Base-by-base conservation (phyloP, 345 rosid genomes). In the sweet orange (Citrus sinensis) region DNA sequence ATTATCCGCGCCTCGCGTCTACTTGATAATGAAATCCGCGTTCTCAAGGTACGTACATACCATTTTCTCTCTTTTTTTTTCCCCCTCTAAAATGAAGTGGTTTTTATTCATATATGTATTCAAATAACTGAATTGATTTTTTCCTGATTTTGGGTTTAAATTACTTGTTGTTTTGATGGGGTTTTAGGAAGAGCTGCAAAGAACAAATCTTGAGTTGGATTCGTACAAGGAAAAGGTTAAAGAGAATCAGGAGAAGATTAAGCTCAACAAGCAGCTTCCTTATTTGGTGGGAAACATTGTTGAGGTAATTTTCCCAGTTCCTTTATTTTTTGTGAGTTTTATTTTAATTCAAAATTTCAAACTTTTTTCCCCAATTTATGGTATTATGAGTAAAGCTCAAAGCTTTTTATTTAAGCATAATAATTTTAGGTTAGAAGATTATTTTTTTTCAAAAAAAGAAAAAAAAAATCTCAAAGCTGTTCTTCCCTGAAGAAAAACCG, bases 201-300 rank as follows among this genome's bases (percentile, higher is more conserved):
- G 99, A 76, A 89, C 94, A 35, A 94, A 91, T 89, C 89, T 91
- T 1, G 99, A 96, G 81, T 81, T 89, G 67, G 98, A 96, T 80
- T 92, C 99, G 1, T 91, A 71, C 82, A 97, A 92, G 87, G 99
- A 97, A 87, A 97, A 97, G 87, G 87, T 93, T 24, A 97, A 93
- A 83, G 99, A 97, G 92, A 97, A 97, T 71, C 99, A 92, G 34
- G 99, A 97, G 83, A 97, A 97, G 91, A 97, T 97, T 80, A 97
- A 97, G 81, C 98, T 95, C 76, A 95, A 95, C 81, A 95, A 95
- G 92, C 99, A 97, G 83, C 90, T 97, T 4, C 99, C 99, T 69
- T 97, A 97, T 86, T 84, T 97, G 86, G 99, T 97, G 49, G 99
- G 99, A 60, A 97, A 97, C 88, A 94, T 97, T 30, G 99, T 97